Evolutionary conservation across 306 rosid species (phyloP).

Genomic region (Mimosa pudica): DNA sequence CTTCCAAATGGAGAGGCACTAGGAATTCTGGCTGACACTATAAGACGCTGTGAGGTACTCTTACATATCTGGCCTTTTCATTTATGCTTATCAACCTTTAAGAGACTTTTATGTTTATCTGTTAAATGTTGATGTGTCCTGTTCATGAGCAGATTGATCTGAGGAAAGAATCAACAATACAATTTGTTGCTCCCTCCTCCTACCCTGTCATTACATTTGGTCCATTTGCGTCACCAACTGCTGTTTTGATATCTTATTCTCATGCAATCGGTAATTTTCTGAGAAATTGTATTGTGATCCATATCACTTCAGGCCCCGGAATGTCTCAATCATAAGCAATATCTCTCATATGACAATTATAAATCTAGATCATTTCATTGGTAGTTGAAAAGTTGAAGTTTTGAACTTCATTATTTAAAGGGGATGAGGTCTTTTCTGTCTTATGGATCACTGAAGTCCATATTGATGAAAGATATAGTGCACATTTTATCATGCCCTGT

Average conservation of each 20-base stretch:
- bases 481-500: neutral
- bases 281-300: neutral
- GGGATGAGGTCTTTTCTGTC: constrained; percentile 12
- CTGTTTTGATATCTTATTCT: constrained; percentile 70
- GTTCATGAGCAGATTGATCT: constrained; percentile 71
- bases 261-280: constrained; percentile 77
- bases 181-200: constrained; percentile 66
- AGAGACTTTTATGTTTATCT: constrained; percentile 17
- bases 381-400: constrained; percentile 2
- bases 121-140: constrained; percentile 34
- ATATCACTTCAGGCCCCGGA: neutral
- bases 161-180: constrained; percentile 70
- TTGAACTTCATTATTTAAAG: constrained; percentile 4
- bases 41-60: constrained; percentile 87
- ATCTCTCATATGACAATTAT: neutral
- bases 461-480: constrained; percentile 24
- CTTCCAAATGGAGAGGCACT: constrained; percentile 87
- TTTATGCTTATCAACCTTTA: constrained; percentile 31
- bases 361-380: constrained; percentile 1
- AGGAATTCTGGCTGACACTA: constrained; percentile 89
- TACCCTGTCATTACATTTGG: constrained; percentile 88
- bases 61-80: constrained; percentile 26
- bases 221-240: constrained; percentile 81
- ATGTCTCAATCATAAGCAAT: neutral
- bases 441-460: constrained; percentile 20